These are phyloP conservation scores for Trametes polyzona DNA, from an alignment of 1,284 basidiomycete species.

Conservation along the genomic window DNA sequence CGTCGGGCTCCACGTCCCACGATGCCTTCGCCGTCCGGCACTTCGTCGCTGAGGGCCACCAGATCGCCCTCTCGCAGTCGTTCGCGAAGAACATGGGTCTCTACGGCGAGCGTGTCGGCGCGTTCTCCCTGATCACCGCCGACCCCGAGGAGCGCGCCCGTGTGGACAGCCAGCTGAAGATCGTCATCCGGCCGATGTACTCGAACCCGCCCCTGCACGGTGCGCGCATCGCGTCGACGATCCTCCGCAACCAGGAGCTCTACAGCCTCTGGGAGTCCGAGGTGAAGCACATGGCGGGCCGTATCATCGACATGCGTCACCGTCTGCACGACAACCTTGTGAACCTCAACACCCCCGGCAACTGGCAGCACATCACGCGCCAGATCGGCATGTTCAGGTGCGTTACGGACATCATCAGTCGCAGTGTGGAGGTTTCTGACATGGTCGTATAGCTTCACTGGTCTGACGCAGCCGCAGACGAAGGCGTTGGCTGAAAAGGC, in stretches of 20 bases:
- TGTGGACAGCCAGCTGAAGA: conserved; percentile 94
- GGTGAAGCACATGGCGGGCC: conserved; percentile 94
- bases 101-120: conserved; percentile 96
- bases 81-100: conserved; percentile 99
- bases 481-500: conserved; percentile 89
- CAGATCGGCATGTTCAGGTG: conserved; percentile 97
- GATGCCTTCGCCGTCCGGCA: conserved; percentile 96
- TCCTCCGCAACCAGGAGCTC: conserved; percentile 78
- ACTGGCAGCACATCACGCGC: conserved; percentile 96
- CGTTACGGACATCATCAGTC: conserved; percentile 11
- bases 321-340: conserved; percentile 82
- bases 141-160: conserved; percentile 86
- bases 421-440: background rate
- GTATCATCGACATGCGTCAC: conserved; percentile 96
- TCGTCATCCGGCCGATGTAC: conserved; percentile 96
- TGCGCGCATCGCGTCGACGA: conserved; percentile 87
- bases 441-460: conserved; percentile 72
- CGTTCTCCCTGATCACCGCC: conserved; percentile 84
- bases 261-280: conserved; percentile 90
- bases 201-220: conserved; percentile 98
- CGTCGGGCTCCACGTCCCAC: conserved; percentile 84
- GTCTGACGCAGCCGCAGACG: conserved; percentile 83
- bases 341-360: conserved; percentile 87
- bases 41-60: conserved; percentile 90
- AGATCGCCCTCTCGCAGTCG: conserved; percentile 87